Evolutionary conservation across 352 stramenopile species (phyloP).

Genomic region (Phytopythium sindhum): DNA sequence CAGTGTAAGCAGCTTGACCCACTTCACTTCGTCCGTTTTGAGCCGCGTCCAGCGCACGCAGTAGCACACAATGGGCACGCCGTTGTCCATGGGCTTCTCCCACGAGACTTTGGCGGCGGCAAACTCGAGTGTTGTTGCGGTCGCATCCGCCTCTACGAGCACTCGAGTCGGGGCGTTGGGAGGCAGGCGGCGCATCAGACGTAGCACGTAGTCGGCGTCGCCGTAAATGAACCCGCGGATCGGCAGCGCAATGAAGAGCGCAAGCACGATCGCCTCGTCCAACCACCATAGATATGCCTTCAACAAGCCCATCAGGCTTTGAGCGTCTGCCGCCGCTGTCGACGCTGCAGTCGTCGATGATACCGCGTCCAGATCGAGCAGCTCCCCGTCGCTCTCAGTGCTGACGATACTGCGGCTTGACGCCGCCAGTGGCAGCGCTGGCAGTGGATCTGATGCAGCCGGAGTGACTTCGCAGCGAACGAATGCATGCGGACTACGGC

Average conservation of each 20-base stretch:
- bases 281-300: slow-evolving; percentile 84
- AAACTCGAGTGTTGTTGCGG: slow-evolving; percentile 51
- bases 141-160: slow-evolving; percentile 54
- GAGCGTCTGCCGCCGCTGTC: slow-evolving; percentile 13
- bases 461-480: slow-evolving; percentile 46
- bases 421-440: slow-evolving; percentile 7
- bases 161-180: slow-evolving; percentile 82
- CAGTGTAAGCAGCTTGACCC: slow-evolving; percentile 65
- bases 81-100: slow-evolving; percentile 77
- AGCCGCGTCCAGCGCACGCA: slow-evolving; percentile 74
- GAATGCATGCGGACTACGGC: slow-evolving; percentile 55
- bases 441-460: slow-evolving; percentile 5
- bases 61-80: slow-evolving; percentile 81
- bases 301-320: slow-evolving; percentile 36
- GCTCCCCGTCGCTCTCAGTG: slow-evolving; percentile 9
- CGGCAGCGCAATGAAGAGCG: slow-evolving; percentile 68
- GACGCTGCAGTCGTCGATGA: slow-evolving; percentile 5
- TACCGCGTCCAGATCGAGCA: background rate
- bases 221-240: slow-evolving; percentile 83
- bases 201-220: slow-evolving; percentile 70
- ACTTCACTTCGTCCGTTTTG: slow-evolving; percentile 76
- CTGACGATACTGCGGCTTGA: background rate
- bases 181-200: slow-evolving; percentile 60
- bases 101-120: slow-evolving; percentile 68
- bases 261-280: slow-evolving; percentile 76